Evolutionary conservation across 257 asterid genomes (phyloP).

Genomic region (Lantana camara): DNA sequence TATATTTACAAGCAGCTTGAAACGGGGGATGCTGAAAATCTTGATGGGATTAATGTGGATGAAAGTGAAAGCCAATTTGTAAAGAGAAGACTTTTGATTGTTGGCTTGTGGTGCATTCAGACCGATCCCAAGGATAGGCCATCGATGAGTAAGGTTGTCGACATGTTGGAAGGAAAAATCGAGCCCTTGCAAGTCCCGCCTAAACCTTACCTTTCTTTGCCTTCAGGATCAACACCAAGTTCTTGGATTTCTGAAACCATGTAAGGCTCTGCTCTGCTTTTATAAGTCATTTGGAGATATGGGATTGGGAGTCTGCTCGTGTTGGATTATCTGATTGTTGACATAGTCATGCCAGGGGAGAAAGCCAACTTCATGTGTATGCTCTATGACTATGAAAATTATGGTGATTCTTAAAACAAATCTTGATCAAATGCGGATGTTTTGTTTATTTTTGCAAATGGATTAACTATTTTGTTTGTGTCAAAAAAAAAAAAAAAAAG

Average conservation of each 20-base stretch:
- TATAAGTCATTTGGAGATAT: too few relatives aligned
- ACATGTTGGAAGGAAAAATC: conserved; percentile 40
- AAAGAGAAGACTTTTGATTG: conserved; percentile 31
- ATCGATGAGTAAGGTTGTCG: conserved; percentile 34
- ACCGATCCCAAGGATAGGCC: conserved; percentile 32
- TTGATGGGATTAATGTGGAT: conserved; percentile 9
- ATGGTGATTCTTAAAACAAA: too few relatives aligned
- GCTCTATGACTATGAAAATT: too few relatives aligned
- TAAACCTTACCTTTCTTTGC: conserved; percentile 16
- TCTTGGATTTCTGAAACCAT: conserved; percentile 10
- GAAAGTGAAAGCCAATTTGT: conserved; percentile 23
- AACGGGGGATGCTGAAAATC: not conserved
- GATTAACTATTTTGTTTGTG: too few relatives aligned
- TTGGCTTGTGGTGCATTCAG: conserved; percentile 44
- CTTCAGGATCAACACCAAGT: too few relatives aligned
- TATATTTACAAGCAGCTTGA: conserved; percentile 29
- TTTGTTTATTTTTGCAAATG: too few relatives aligned
- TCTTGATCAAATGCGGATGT: too few relatives aligned
- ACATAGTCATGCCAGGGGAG: too few relatives aligned
- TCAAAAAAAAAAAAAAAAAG: too few relatives aligned
- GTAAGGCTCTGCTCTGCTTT: not conserved
- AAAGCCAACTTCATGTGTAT: too few relatives aligned
- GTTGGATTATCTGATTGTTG: too few relatives aligned
- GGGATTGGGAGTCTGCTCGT: too few relatives aligned
- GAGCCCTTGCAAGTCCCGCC: conserved; percentile 35